A percentile compares a stretch with the other conserved stretches of the same genome.
Evolutionary conservation across 2,329 filamentous ascomycete genomes (phyloP).

Genomic region (Trichoderma semiorbis): DNA sequence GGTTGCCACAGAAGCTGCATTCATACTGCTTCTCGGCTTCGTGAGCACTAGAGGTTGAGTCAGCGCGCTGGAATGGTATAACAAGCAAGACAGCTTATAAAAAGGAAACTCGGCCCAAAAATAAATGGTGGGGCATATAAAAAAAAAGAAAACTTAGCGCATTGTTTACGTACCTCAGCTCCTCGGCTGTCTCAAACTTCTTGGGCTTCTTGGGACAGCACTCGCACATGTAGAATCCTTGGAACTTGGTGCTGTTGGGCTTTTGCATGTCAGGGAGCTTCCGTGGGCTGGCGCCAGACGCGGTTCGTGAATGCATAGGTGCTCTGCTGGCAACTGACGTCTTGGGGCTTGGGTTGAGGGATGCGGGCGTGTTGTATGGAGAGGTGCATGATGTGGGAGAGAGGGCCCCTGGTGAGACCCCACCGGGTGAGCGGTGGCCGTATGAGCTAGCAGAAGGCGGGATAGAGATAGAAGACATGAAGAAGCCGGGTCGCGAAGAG

Average conservation of each 20-base stretch:
- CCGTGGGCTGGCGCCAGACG: slow-evolving; percentile 49
- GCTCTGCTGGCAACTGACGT: slow-evolving; percentile 42
- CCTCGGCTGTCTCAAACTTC: slow-evolving; percentile 82
- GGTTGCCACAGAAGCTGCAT: slow-evolving; percentile 86
- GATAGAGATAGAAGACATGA: slow-evolving; percentile 45
- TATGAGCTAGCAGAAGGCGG: slow-evolving; percentile 42
- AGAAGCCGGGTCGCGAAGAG: slow-evolving; percentile 45
- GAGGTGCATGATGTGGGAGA: slow-evolving; percentile 50
- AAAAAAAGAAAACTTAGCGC: not conserved
- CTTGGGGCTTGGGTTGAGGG: slow-evolving; percentile 49
- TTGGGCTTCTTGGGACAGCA: slow-evolving; percentile 97
- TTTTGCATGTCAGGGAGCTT: slow-evolving; percentile 52
- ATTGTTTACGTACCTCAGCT: slow-evolving; percentile 62
- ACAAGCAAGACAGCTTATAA: not conserved
- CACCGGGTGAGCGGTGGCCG: slow-evolving; percentile 45
- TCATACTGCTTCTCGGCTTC: slow-evolving; percentile 96
- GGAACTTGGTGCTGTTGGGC: slow-evolving; percentile 45
- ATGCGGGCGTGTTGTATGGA: slow-evolving; percentile 47
- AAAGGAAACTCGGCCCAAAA: not conserved
- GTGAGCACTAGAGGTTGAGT: slow-evolving; percentile 60
- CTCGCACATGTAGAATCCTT: slow-evolving; percentile 69
- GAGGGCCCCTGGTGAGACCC: slow-evolving; percentile 45
- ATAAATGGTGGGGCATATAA: not conserved
- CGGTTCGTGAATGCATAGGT: slow-evolving; percentile 42
- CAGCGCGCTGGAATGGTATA: not conserved